phyloP scores from a whole-genome alignment of 2,329 filamentous ascomycete genomes.

The Massarina eburnea region DNA sequence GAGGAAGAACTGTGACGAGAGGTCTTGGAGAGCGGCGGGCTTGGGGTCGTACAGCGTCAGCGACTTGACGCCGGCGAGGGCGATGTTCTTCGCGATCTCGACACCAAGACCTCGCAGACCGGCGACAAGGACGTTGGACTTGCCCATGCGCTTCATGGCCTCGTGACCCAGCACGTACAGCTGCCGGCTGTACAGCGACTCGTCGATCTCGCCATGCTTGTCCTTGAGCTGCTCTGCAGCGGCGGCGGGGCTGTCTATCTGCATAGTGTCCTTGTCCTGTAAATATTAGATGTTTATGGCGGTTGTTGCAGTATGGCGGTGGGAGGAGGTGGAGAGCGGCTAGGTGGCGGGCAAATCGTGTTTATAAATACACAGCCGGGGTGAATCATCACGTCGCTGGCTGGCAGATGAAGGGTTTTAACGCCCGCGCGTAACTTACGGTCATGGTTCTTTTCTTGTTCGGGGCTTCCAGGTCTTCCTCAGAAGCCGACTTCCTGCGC shows the following conservation, averaged over 20 bases:
- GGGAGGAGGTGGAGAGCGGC: slow-evolving; percentile 4
- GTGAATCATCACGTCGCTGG: slow-evolving; percentile 9
- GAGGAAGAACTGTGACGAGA: slow-evolving; percentile 97
- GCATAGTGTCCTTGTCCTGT: slow-evolving; percentile 58
- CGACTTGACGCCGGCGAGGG: slow-evolving; percentile 96
- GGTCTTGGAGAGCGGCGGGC: slow-evolving; percentile 79
- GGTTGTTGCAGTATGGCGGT: not conserved
- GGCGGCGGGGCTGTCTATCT: slow-evolving; percentile 61
- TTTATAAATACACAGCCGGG: slow-evolving; percentile 33
- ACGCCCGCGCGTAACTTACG: slow-evolving; percentile 28
- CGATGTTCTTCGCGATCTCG: slow-evolving; percentile 98
- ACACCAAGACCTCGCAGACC: slow-evolving; percentile 93
- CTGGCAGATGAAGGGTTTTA: slow-evolving; percentile 2
- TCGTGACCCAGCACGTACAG: slow-evolving; percentile 74
- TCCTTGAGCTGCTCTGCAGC: slow-evolving; percentile 62
- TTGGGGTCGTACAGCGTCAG: slow-evolving; percentile 89
- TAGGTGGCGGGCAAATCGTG: slow-evolving; percentile 11
- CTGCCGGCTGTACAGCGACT: slow-evolving; percentile 68
- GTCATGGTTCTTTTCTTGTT: slow-evolving; percentile 47
- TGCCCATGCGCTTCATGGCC: slow-evolving; percentile 98
- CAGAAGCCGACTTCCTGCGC: slow-evolving; percentile 35
- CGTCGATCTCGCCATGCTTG: slow-evolving; percentile 63
- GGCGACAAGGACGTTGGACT: slow-evolving; percentile 89
- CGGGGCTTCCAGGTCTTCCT: slow-evolving; percentile 43
- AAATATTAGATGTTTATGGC: slow-evolving; percentile 5